Conservation (phyloP, 2,329 filamentous ascomycete genomes). For the Fusarium nematophilum region DNA sequence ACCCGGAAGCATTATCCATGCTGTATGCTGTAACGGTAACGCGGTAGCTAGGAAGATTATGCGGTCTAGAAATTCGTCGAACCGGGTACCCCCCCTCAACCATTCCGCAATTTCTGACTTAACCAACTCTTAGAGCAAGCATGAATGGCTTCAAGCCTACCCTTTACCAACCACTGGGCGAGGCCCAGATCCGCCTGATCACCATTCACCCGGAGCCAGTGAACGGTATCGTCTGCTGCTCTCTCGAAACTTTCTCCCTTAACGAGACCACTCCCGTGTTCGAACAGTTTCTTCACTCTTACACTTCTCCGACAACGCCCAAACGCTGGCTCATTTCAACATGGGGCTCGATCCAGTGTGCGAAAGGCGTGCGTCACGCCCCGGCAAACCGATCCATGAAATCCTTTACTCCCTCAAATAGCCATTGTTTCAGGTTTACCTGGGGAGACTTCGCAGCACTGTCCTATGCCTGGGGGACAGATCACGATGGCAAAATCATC, state of each 20-base stretch:
- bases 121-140: not conserved
- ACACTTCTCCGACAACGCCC: conserved; percentile 3
- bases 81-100: too few relatives aligned
- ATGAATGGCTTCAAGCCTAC: not conserved
- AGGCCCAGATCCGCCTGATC: conserved; percentile 14
- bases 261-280: conserved; percentile 1
- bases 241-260: conserved; percentile 14
- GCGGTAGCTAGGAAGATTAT: too few relatives aligned
- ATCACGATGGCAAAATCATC: conserved; percentile 10
- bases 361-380: conserved; percentile 2
- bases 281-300: conserved; percentile 7
- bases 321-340: conserved; percentile 13
- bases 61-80: too few relatives aligned
- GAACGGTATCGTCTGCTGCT: conserved; percentile 9
- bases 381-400: conserved; percentile 8
- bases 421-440: conserved; percentile 5
- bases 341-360: conserved; percentile 13
- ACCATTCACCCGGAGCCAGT: conserved; percentile 2
- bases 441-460: conserved; percentile 21
- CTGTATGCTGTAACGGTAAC: too few relatives aligned
- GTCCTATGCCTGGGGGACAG: conserved; percentile 17
- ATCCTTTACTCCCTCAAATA: conserved; percentile 2
- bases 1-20: too few relatives aligned
- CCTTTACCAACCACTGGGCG: conserved; percentile 6
- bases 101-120: too few relatives aligned